A percentile compares a stretch with the other conserved stretches of the same genome.
Conservation (phyloP, 305 asterid species). For the Fraxinus nigra region DNA sequence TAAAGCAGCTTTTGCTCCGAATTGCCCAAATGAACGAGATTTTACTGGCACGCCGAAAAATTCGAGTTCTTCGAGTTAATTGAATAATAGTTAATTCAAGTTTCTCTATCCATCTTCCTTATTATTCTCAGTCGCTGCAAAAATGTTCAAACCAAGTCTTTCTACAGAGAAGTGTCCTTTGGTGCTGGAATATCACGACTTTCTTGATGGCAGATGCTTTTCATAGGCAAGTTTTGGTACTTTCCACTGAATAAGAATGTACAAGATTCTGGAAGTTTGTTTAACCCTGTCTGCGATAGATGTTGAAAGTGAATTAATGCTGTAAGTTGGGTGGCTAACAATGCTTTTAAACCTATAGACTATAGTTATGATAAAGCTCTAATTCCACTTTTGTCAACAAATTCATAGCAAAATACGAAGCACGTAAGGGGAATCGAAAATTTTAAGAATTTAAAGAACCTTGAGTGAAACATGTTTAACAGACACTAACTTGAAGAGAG, state of each 20-base stretch:
- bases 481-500: background rate
- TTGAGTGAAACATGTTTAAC: background rate
- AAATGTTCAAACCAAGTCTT: background rate
- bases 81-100: slow-evolving; percentile 35
- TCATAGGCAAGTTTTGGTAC: background rate
- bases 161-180: too few relatives aligned
- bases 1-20: slow-evolving; percentile 52
- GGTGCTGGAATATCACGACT: too few relatives aligned
- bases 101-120: too few relatives aligned
- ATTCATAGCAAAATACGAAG: background rate
- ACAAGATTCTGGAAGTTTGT: background rate
- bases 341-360: too few relatives aligned
- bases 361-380: background rate
- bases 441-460: background rate
- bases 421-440: background rate
- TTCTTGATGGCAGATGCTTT: too few relatives aligned
- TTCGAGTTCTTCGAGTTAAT: slow-evolving; percentile 55
- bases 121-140: background rate
- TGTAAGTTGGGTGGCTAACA: too few relatives aligned
- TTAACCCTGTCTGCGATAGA: background rate
- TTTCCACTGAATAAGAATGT: background rate
- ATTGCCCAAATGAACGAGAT: slow-evolving; percentile 53
- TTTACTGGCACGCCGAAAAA: slow-evolving; percentile 44
- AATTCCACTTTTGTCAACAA: background rate
- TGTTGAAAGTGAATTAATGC: background rate